Evolutionary conservation across 345 rosid species (phyloP).

Genomic region (Acer campestre): DNA sequence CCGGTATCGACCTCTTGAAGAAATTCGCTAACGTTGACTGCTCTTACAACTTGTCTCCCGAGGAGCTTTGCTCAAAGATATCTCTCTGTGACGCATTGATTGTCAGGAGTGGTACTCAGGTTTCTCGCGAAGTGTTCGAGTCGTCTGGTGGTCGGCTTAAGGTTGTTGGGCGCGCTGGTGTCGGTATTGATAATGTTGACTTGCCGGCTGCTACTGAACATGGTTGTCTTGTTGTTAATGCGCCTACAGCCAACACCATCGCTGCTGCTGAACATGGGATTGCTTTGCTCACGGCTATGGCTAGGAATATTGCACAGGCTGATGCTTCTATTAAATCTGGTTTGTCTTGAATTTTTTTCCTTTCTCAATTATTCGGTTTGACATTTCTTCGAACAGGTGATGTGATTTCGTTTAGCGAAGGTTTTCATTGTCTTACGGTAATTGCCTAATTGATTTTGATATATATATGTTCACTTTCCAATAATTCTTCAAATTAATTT

Average conservation of each 20-base stretch:
- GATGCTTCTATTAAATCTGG: conserved; percentile 57
- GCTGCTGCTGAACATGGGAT: conserved; percentile 56
- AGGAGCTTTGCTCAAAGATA: conserved; percentile 44
- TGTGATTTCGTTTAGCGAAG: neutral
- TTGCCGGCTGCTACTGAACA: conserved; percentile 49
- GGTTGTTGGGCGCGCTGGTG: conserved; percentile 54
- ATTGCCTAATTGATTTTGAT: neutral
- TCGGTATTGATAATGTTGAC: conserved; percentile 54
- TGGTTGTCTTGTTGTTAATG: conserved; percentile 52
- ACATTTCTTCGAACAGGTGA: neutral
- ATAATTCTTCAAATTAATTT: no score
- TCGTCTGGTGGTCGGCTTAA: conserved; percentile 41
- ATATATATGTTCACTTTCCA: neutral
- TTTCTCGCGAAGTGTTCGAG: conserved; percentile 46
- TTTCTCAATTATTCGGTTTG: neutral
- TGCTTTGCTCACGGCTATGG: conserved; percentile 43
- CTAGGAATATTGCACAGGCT: conserved; percentile 48
- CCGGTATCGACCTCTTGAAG: conserved; percentile 36
- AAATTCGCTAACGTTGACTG: conserved; percentile 48
- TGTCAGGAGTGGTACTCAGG: conserved; percentile 48
- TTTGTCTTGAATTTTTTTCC: neutral
- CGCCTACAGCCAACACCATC: conserved; percentile 49
- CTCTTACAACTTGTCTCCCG: conserved; percentile 37
- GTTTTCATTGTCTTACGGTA: neutral
- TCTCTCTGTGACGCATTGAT: conserved; percentile 46